Evolutionary conservation across 768 basidiomycete species (phyloP), one percentile per base, ranked within the genome.

Genomic region (Kwoniella heveanensis): DNA sequence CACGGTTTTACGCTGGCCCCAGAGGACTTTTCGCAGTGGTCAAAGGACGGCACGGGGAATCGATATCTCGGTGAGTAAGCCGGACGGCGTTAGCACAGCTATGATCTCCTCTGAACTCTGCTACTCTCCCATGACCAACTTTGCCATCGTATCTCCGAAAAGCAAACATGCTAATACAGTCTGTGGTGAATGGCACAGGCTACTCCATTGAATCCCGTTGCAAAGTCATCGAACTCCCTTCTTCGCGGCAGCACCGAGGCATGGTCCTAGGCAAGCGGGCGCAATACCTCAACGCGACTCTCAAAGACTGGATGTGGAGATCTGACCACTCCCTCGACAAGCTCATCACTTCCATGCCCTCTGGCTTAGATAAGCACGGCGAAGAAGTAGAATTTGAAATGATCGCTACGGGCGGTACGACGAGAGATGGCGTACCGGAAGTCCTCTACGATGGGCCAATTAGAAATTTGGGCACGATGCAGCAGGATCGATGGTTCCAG

Each of bases 181-280:
- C 46, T 7, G 54, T 49, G 53, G 47, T 58, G 54, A 12, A 50
- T 2, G 32, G 29, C 29, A 13, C 47, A 57, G 68, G 69, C 24
- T 70, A 70, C 27, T 70, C 69, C 6, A 62, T 70, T 10, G 69
- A 70, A 57, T 37, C 61, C 1, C 51, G 29, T 9, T 71, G 70
- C 44, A 44, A n/a, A 25, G 52, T 36, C 10, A 36, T 61, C 12
- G 17, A 29, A 4, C 58, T 61, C 10, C 54, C 57, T 1, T 21
- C 30, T 2, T 26, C 54, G 4, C 44, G 58, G 2, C 27, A 60
- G n/a, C 62, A 64, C 47, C 53, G 64, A 6, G 64, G 64, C n/a
- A 62, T 64, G 46, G 48, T 64, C 26, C 37, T 65, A 25, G 66
- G 62, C 19, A 71, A 71, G 49, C 46, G 54, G 6, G 27, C 56